Conservation (phyloP, 2,329 filamentous ascomycete species). For the Penicillium frequentans region DNA sequence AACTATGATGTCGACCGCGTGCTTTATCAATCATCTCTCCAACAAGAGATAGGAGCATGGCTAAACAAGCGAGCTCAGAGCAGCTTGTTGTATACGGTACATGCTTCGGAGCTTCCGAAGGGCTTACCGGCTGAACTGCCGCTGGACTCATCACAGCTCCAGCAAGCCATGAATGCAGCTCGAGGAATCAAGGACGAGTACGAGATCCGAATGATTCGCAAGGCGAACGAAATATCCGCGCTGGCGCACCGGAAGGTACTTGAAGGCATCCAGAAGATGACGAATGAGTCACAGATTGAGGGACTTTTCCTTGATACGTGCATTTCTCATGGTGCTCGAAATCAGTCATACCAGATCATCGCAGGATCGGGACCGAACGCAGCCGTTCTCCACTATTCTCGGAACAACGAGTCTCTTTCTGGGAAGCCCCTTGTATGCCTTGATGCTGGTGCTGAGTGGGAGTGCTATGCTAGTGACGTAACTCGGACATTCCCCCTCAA, state of each 20-base stretch:
- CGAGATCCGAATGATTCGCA: conserved; percentile 70
- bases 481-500: conserved; percentile 85
- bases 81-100: conserved; percentile 38
- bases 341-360: conserved; percentile 87
- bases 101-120: conserved; percentile 35
- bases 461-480: conserved; percentile 71
- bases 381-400: conserved; percentile 83
- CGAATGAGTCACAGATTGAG: conserved; percentile 81
- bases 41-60: conserved; percentile 51
- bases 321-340: conserved; percentile 70
- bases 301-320: conserved; percentile 76
- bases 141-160: conserved; percentile 30
- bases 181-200: conserved; percentile 73
- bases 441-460: conserved; percentile 78
- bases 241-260: conserved; percentile 66
- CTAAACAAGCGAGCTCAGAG: conserved; percentile 22
- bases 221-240: conserved; percentile 70
- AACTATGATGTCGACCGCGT: conserved; percentile 72
- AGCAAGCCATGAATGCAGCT: conserved; percentile 63
- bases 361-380: conserved; percentile 77
- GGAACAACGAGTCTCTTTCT: conserved; percentile 69
- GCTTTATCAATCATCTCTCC: conserved; percentile 54
- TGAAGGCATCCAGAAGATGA: conserved; percentile 60
- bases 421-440: conserved; percentile 78
- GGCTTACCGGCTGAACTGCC: conserved; percentile 17